Evolutionary conservation across 495 filamentous ascomycete species (phyloP), one percentile per base, ranked within the genome.

Genomic region (Xylaria nigripes): DNA sequence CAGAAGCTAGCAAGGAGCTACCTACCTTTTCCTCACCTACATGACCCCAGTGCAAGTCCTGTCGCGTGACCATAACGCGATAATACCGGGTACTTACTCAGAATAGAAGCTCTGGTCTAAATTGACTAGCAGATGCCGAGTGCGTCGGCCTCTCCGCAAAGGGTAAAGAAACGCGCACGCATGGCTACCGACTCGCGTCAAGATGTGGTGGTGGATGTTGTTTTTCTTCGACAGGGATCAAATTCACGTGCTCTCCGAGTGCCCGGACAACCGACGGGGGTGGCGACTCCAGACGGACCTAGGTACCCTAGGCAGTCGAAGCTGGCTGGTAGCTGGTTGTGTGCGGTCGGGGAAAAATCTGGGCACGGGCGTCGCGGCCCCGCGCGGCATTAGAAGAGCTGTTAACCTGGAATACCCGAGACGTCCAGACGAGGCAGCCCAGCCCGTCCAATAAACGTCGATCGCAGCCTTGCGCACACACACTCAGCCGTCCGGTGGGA

Each of bases 331-430:
- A 18, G 36, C 2, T n/a, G n/a, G n/a, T n/a, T n/a, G n/a, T n/a
- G n/a, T 40, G 18, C 32, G 2, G 32, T 13, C 12, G 36, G 5
- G 43, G 1, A 5, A 6, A 24, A 24, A 8, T 24, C 13, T 16
- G 43, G 43, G 10, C 24, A 43, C 32, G 7, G 16, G 27, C 46
- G 38, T 38, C 50, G 46, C 53, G 48, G 25, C 52, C 46, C 53
- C 34, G 44, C 32, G 27, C 52, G 30, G 52, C 52, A 43, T 48
- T 44, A 13, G 16, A 41, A 10, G 27, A 8, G 32, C 6, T 6
- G 24, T 48, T 41, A n/a, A n/a, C n/a, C n/a, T n/a, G n/a, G n/a
- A 24, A 24, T 23, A 55, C 34, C 52, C 44, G 41, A 24, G 16
- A 25, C 34, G 43, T 21, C 42, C 47, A 45, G 45, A 45, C 40